Base-by-base conservation (phyloP, 2,329 filamentous ascomycete species). In the Pseudogymnoascus sp. region DNA sequence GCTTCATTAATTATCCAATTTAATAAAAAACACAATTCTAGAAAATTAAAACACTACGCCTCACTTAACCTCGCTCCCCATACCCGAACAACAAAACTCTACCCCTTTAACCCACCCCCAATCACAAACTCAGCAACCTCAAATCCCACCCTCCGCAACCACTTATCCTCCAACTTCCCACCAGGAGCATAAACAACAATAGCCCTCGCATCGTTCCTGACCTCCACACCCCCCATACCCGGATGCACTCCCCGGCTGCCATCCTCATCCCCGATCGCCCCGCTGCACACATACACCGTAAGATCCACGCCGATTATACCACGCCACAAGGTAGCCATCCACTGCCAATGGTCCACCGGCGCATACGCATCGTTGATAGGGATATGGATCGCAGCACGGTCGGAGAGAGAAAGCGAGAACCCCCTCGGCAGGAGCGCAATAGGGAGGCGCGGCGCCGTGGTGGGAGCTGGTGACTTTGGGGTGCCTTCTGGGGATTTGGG, bases 241-340 rank as follows among this genome's bases (percentile, higher is more conserved):
- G 72, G 16, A 34, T 37, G 38, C 28, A 25, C 34, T 31, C 34
- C 21, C 5, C 34, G 21, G 37, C 38, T 63, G 0, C 37, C 46
- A 28, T 66, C 63, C 18, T 40, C 46, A 31, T 60, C 53, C 36
- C 53, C 63, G 9, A 56, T 1, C n/a, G 21, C 34, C 3, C 66
- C 71, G 2, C 70, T 67, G 42, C 79, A 81, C 16, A 89, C 82
- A 70, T 89, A 91, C 28, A 95, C 80, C 1, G 89, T 89, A 53
- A 93, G 77, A 74, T 97, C 93, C 0, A 93, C 86, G 0, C 89
- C 91, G 1, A 93, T 82, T 62, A 90, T 89, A 8, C 91, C 91
- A 8, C 93, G 87, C 93, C 93, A 97, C 21, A 97, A 83, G 46
- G 90, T 93, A 37, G 93, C 93, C 80, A 95, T 91, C 93, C 93